These are phyloP conservation scores for Colletotrichum kahawae DNA, from an alignment of 2,329 filamentous ascomycete genomes.

Conservation along the genomic window DNA sequence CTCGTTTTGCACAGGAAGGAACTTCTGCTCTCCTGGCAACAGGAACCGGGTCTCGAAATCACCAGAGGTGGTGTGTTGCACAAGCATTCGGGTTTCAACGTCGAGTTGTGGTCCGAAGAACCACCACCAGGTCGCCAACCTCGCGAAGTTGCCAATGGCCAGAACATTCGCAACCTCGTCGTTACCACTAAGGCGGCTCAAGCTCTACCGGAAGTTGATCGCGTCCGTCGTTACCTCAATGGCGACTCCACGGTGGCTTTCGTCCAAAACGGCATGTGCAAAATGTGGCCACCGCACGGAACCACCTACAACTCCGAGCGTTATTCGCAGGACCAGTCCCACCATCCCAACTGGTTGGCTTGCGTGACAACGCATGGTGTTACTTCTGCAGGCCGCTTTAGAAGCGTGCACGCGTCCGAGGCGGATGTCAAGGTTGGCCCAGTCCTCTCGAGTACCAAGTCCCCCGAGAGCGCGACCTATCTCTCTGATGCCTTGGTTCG, in stretches of 20 bases:
- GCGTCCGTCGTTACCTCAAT: conserved; percentile 66
- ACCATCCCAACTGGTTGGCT: conserved; percentile 71
- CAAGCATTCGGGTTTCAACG: conserved; percentile 44
- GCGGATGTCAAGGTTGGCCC: conserved; percentile 54
- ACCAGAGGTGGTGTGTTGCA: conserved; percentile 36
- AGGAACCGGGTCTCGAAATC: conserved; percentile 49
- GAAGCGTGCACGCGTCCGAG: conserved; percentile 56
- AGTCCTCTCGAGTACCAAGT: conserved; percentile 38
- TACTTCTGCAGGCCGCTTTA: conserved; percentile 53
- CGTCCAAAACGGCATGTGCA: conserved; percentile 87
- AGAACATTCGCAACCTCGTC: conserved; percentile 72
- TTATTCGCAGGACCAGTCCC: conserved; percentile 33
- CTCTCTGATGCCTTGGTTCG: conserved; percentile 46
- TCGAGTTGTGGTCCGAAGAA: conserved; percentile 61
- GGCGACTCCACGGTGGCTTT: conserved; percentile 77
- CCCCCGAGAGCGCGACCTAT: conserved; percentile 30
- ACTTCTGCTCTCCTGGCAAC: conserved; percentile 53
- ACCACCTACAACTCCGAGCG: conserved; percentile 45
- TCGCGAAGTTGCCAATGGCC: conserved; percentile 43
- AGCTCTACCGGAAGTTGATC: conserved; percentile 65
- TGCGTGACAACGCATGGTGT: conserved; percentile 68
- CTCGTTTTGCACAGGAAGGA: conserved; percentile 74
- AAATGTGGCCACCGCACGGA: conserved; percentile 60
- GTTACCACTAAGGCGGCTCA: conserved; percentile 77
- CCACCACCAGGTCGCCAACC: conserved; percentile 39